These are phyloP conservation scores for Dactylonectria estremocensis DNA, from an alignment of 2,329 filamentous ascomycete species.

Conservation along the genomic window DNA sequence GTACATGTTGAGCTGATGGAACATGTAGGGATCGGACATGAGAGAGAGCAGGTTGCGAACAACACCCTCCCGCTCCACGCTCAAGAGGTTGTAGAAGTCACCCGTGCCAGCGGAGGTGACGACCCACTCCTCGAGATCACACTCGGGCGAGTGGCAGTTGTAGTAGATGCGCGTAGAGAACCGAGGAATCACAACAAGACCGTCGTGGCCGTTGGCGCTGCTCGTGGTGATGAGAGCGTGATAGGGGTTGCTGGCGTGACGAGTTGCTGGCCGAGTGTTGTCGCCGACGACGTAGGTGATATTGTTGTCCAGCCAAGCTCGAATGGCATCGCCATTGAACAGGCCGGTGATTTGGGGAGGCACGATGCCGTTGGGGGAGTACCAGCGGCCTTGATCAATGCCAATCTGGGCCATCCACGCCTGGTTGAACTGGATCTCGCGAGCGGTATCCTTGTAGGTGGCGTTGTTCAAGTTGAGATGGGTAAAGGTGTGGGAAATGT, in stretches of 20 bases:
- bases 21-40: conserved; percentile 38
- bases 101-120: conserved; percentile 35
- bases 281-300: conserved; percentile 36
- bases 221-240: conserved; percentile 37
- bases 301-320: conserved; percentile 37
- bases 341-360: conserved; percentile 38
- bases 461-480: conserved; percentile 40
- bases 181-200: conserved; percentile 32
- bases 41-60: conserved; percentile 31
- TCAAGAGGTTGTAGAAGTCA: conserved; percentile 25
- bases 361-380: conserved; percentile 31
- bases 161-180: conserved; percentile 39
- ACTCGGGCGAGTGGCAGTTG: conserved; percentile 36
- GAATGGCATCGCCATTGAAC: conserved; percentile 37
- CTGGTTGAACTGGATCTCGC: conserved; percentile 40
- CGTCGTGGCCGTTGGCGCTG: conserved; percentile 33
- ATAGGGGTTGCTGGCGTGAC: conserved; percentile 28
- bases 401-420: conserved; percentile 39
- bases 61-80: conserved; percentile 21
- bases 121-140: conserved; percentile 36
- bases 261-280: conserved; percentile 33
- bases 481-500: conserved; percentile 39
- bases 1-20: conserved; percentile 41
- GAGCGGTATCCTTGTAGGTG: conserved; percentile 35
- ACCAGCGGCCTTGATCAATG: conserved; percentile 33